Evolutionary conservation across 805 yeast species (phyloP).

Genomic region (Spathaspora girioi): DNA sequence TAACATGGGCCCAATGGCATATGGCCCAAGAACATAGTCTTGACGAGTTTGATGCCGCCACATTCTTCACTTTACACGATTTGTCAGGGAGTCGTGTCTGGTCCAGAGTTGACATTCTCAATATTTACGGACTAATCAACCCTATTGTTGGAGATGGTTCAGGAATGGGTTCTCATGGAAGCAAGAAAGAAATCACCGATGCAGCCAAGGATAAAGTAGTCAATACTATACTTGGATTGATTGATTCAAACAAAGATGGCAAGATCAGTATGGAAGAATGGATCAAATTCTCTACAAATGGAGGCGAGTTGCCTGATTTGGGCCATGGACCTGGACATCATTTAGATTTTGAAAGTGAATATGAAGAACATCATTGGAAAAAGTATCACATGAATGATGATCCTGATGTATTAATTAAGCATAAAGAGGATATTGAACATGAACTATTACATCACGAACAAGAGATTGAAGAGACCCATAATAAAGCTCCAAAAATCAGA

Average conservation of each 20-base stretch:
- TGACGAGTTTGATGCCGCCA: slow-evolving; percentile 66
- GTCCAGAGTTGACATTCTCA: slow-evolving; percentile 61
- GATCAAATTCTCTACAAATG: slow-evolving; percentile 52
- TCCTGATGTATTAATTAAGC: slow-evolving; percentile 77
- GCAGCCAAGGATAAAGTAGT: slow-evolving; percentile 58
- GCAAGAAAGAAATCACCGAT: slow-evolving; percentile 38
- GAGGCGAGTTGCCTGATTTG: slow-evolving; percentile 82
- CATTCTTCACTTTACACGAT: slow-evolving; percentile 83
- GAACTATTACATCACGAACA: slow-evolving; percentile 83
- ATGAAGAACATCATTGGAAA: slow-evolving; percentile 94
- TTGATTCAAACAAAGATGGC: slow-evolving; percentile 69
- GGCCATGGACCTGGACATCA: slow-evolving; percentile 95
- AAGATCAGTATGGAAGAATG: slow-evolving; percentile 67
- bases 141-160: slow-evolving; percentile 83
- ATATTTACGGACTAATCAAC: slow-evolving; percentile 75
- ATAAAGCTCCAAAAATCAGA: slow-evolving; percentile 24
- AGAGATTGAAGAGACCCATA: slow-evolving; percentile 63
- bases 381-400: slow-evolving; percentile 71
- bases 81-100: slow-evolving; percentile 54
- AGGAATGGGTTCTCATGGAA: slow-evolving; percentile 78
- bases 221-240: slow-evolving; percentile 47
- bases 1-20: slow-evolving; percentile 82
- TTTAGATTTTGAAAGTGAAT: slow-evolving; percentile 88
- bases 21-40: slow-evolving; percentile 86
- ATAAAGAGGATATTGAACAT: slow-evolving; percentile 85